Conservation (phyloP, 108 stramenopile genomes). For the Nannochloropsis gaditana region DNA sequence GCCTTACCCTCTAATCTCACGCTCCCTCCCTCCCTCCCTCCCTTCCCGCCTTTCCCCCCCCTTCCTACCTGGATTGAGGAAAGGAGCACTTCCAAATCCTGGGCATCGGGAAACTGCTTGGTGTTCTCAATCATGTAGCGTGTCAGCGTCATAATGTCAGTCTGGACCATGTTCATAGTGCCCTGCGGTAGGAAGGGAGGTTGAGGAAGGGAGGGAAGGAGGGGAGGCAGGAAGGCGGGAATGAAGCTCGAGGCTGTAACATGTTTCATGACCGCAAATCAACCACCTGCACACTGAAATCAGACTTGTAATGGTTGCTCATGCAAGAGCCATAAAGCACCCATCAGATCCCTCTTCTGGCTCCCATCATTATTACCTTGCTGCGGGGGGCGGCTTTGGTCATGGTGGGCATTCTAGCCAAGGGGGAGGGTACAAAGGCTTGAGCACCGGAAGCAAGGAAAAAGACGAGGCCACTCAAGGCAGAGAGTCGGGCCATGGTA, state of each 20-base stretch:
- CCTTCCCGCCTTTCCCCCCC: too few relatives aligned
- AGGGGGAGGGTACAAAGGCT: slow-evolving; percentile 1
- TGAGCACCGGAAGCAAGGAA: slow-evolving; percentile 13
- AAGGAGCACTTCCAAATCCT: slow-evolving; percentile 58
- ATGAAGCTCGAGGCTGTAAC: too few relatives aligned
- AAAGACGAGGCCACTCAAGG: slow-evolving; percentile 13
- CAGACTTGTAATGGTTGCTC: too few relatives aligned
- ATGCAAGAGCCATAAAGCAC: too few relatives aligned
- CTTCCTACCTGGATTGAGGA: slow-evolving; percentile 50
- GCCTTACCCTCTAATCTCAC: too few relatives aligned
- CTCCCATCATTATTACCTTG: too few relatives aligned
- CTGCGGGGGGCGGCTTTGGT: slow-evolving; percentile 19
- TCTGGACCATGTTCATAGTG: not conserved
- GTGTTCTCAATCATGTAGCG: slow-evolving; percentile 5
- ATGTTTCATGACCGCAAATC: too few relatives aligned
- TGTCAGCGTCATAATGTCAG: slow-evolving; percentile 4
- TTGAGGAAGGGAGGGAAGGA: not conserved
- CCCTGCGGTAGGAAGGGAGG: slow-evolving; percentile 10
- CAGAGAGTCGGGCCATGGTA: slow-evolving; percentile 17
- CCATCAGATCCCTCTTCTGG: too few relatives aligned
- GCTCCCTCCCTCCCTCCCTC: too few relatives aligned
- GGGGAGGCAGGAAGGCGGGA: too few relatives aligned
- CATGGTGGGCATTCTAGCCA: not conserved
- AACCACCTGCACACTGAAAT: too few relatives aligned
- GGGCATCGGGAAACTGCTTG: not conserved